Evolutionary conservation across 305 asterid species (phyloP), one percentile per base, ranked within the genome.

Genomic region (Striga hermonthica): DNA sequence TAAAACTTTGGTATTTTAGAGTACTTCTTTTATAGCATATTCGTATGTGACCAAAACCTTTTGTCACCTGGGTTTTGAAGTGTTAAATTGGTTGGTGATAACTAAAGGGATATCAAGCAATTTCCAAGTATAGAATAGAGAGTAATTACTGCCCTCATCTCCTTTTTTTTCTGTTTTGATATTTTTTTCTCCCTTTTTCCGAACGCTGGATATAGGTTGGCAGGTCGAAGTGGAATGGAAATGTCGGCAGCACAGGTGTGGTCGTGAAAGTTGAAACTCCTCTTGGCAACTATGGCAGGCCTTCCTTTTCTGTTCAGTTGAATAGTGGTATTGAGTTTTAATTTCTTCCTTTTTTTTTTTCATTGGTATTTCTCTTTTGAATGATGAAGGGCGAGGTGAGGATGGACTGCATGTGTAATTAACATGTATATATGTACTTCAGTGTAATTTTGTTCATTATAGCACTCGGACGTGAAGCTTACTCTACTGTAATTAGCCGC

Each of bases 171-270:
- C n/a, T n/a, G n/a, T n/a, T n/a, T n/a, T n/a, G n/a, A n/a, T n/a
- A n/a, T n/a, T n/a, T n/a, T n/a, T n/a, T n/a, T 52, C 22, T 11
- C 3, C 34, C 8, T 37, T 34, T 60, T 68, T 57, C 12, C 7
- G n/a, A 12, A 73, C 43, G 40, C 66, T 12, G 40, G 54, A 64
- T 78, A 77, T 79, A 93, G 99, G 88, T 93, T 64, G 99, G 99
- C 62, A 80, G 99, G 78, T 93, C 99, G 9, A 90, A 87, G 80
- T 90, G 95, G 97, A 93, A 93, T 28, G 97, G 97, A 52, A 90
- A 93, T 62, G 84, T 85, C 16, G 99, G 99, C 55, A 83, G 79
- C 70, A 73, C 95, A 3, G 99, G 99, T 38, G 76, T 90, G 12
- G 95, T 90, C 2, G 60, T 86, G 9, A 93, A 89, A 72, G 90